Conservation (phyloP, 208 protist species). For the Porcisia deanei region DNA sequence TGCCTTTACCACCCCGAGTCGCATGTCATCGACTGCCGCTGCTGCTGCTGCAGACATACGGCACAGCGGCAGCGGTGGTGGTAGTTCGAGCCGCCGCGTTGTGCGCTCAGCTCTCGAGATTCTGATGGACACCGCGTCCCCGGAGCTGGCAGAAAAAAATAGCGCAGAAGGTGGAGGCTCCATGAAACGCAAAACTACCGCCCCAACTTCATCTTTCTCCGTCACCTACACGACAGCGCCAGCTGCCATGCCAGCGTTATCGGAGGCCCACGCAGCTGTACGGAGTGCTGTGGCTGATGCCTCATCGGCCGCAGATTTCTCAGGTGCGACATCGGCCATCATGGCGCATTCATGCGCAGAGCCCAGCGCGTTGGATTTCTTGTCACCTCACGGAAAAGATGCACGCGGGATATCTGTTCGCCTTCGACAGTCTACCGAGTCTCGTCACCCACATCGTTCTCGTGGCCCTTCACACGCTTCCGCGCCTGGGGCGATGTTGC, state of each 20-base stretch:
- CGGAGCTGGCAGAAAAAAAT: slow-evolving; percentile 31
- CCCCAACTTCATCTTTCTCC: slow-evolving; percentile 32
- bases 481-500: neutral
- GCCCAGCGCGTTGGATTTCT: slow-evolving; percentile 68
- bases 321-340: neutral
- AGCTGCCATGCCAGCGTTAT: neutral
- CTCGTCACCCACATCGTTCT: slow-evolving; percentile 8
- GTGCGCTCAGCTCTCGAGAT: slow-evolving; percentile 78
- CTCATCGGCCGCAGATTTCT: neutral
- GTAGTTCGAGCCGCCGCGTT: slow-evolving; percentile 47
- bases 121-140: slow-evolving; percentile 59
- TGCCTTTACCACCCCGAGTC: slow-evolving; percentile 32
- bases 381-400: slow-evolving; percentile 35
- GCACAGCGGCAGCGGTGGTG: slow-evolving; percentile 17
- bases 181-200: neutral
- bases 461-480: neutral
- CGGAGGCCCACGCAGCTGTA: neutral
- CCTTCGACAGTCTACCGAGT: neutral
- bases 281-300: neutral
- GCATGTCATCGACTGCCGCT: slow-evolving; percentile 3
- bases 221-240: slow-evolving; percentile 48
- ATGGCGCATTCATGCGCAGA: slow-evolving; percentile 24
- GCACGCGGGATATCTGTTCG: neutral
- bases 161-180: neutral
- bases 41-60: neutral